Conservation (phyloP, 768 basidiomycete genomes). For the Daedaleopsis sinensis region DNA sequence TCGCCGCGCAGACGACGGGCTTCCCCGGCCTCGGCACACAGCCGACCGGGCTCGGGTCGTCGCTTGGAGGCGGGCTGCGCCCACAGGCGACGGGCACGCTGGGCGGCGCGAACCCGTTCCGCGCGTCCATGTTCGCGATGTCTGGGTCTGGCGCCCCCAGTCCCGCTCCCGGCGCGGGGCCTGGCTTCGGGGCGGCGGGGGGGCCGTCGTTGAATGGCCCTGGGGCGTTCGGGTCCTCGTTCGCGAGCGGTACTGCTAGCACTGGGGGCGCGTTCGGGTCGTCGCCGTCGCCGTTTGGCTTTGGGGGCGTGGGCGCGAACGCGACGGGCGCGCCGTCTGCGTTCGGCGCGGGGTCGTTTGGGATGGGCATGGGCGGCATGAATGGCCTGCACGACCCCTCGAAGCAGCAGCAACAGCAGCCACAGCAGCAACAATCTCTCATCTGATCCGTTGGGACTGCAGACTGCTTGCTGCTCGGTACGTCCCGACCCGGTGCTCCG, state of each 20-base stretch:
- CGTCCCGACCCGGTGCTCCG: not conserved
- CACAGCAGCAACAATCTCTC: conserved; percentile 49
- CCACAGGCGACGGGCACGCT: conserved; percentile 43
- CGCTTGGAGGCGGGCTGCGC: conserved; percentile 37
- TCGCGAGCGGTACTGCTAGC: too few relatives aligned
- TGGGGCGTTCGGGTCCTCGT: too few relatives aligned
- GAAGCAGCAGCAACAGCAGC: conserved; percentile 41
- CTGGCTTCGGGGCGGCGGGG: too few relatives aligned
- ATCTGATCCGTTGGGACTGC: conserved; percentile 39
- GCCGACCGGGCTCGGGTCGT: conserved; percentile 22
- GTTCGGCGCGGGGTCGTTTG: conserved; percentile 24
- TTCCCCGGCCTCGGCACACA: conserved; percentile 41
- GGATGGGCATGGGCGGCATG: conserved; percentile 14
- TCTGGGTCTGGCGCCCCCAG: too few relatives aligned
- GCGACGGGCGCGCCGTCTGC: conserved; percentile 20
- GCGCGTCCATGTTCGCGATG: conserved; percentile 39
- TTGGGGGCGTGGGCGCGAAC: conserved; percentile 15
- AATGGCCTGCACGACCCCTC: conserved; percentile 15
- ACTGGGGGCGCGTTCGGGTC: not conserved
- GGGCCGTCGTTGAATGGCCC: too few relatives aligned
- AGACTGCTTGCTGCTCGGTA: not conserved
- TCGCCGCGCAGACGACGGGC: conserved; percentile 60
- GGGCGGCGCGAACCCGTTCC: conserved; percentile 44
- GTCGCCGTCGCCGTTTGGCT: conserved; percentile 9
- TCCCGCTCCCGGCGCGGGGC: conserved; percentile 8